Percentiles rank a stretch among this genome's conserved stretches.
These are phyloP conservation scores for Croton setiger DNA, from an alignment of 441 rosid species.

Conservation along the genomic window DNA sequence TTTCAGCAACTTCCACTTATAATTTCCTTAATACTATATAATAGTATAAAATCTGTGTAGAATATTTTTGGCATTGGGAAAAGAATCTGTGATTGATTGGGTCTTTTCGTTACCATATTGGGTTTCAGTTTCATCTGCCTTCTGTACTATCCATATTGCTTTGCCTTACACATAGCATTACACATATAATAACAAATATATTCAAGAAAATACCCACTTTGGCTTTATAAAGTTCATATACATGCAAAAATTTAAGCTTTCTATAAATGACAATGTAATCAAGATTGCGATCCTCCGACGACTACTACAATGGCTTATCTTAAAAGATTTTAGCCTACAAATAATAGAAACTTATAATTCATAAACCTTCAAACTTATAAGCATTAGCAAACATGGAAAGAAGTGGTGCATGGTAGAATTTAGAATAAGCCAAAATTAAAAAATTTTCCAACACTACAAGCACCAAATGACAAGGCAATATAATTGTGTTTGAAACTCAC, in stretches of 20 bases:
- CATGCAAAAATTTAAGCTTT: too few species aligned
- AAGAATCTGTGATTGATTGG: neutral
- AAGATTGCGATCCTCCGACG: too few species aligned
- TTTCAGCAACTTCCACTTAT: neutral
- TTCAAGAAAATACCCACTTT: too few species aligned
- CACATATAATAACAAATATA: too few species aligned
- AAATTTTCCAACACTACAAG: neutral
- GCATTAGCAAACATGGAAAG: neutral
- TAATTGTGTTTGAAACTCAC: neutral
- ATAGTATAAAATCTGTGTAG: neutral
- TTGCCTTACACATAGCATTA: too few species aligned
- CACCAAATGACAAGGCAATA: neutral
- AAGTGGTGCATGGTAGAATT: neutral
- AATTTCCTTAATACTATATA: neutral
- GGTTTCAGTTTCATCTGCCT: neutral
- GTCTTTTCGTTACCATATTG: neutral
- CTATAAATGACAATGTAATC: too few species aligned
- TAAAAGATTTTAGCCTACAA: neutral
- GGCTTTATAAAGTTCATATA: too few species aligned
- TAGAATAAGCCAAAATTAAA: neutral
- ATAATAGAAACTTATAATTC: too few species aligned
- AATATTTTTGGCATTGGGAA: slow-evolving; percentile 1
- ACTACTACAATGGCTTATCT: neutral
- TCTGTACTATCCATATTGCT: neutral
- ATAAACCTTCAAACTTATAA: neutral